phyloP scores from a whole-genome alignment of 495 filamentous ascomycete species.

The Chaetomidium leptoderma region DNA sequence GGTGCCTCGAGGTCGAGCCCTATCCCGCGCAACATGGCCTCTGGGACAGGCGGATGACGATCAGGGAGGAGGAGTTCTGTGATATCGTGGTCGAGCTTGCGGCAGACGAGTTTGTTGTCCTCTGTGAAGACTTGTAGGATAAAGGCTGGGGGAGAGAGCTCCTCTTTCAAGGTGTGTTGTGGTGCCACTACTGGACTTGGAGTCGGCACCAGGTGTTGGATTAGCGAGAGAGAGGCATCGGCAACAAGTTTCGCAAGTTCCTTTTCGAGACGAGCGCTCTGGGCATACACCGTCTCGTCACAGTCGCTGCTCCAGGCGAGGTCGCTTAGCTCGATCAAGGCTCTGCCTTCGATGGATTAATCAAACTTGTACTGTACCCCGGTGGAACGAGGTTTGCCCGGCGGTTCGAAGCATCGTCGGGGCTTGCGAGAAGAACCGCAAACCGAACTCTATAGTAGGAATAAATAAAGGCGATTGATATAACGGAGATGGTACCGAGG shows the following conservation, averaged over 20 bases:
- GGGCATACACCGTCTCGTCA: not conserved
- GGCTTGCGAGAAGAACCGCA: no score
- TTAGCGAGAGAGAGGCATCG: not conserved
- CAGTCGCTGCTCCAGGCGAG: not conserved
- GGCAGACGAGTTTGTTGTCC: not conserved
- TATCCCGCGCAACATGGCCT: not conserved
- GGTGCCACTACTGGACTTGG: not conserved
- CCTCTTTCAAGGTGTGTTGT: not conserved
- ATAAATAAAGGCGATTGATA: no score
- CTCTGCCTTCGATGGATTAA: not conserved
- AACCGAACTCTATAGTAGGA: no score
- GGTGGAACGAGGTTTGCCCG: no score
- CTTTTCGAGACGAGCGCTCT: not conserved
- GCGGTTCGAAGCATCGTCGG: no score
- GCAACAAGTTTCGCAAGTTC: not conserved
- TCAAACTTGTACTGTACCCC: constrained; percentile 3
- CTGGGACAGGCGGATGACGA: not conserved
- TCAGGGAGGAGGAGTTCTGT: not conserved
- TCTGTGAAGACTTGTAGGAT: constrained; percentile 1
- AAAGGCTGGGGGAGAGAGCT: not conserved
- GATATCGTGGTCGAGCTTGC: not conserved
- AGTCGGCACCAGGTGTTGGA: not conserved
- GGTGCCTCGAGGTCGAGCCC: not conserved
- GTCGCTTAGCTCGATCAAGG: not conserved
- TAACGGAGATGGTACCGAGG: no score